Evolutionary conservation across 495 filamentous ascomycete genomes (phyloP).

Genomic region (Hypoxylon lienhwacheense): DNA sequence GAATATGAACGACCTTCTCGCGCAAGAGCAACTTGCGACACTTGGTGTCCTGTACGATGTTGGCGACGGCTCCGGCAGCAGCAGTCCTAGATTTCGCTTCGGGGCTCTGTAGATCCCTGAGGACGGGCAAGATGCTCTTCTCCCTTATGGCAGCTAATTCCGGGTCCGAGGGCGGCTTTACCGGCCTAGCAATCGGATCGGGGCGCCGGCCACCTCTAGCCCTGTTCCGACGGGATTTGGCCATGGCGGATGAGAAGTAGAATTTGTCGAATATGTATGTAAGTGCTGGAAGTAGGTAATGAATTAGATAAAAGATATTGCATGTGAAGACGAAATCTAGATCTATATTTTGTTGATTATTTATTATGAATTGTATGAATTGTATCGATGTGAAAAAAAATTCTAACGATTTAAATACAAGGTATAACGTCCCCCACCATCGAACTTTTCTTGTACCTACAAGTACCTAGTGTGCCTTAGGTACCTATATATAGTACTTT

Average conservation of each 20-base stretch:
- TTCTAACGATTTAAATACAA: slow-evolving; percentile 15
- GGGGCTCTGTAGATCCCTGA: slow-evolving; percentile 57
- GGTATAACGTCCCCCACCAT: slow-evolving; percentile 28
- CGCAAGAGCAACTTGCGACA: slow-evolving; percentile 61
- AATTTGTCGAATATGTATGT: background rate
- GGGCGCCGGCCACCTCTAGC: slow-evolving; percentile 41
- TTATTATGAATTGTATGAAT: no score
- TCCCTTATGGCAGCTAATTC: slow-evolving; percentile 60
- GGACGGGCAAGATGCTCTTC: slow-evolving; percentile 57
- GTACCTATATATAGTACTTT: background rate
- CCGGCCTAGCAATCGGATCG: slow-evolving; percentile 53
- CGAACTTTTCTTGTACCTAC: background rate
- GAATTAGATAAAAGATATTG: no score
- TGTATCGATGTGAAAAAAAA: slow-evolving; percentile 32
- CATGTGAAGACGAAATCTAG: no score
- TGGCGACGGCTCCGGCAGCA: slow-evolving; percentile 57
- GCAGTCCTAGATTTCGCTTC: slow-evolving; percentile 55
- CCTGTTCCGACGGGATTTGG: slow-evolving; percentile 47
- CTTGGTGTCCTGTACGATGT: slow-evolving; percentile 59
- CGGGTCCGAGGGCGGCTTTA: slow-evolving; percentile 57
- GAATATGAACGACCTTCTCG: slow-evolving; percentile 61
- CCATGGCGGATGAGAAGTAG: slow-evolving; percentile 37
- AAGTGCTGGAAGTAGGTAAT: background rate
- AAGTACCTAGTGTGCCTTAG: background rate
- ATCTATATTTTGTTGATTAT: no score